These are phyloP conservation scores for Cytospora leucostoma DNA, from an alignment of 2,329 filamentous ascomycete genomes.

Conservation along the genomic window DNA sequence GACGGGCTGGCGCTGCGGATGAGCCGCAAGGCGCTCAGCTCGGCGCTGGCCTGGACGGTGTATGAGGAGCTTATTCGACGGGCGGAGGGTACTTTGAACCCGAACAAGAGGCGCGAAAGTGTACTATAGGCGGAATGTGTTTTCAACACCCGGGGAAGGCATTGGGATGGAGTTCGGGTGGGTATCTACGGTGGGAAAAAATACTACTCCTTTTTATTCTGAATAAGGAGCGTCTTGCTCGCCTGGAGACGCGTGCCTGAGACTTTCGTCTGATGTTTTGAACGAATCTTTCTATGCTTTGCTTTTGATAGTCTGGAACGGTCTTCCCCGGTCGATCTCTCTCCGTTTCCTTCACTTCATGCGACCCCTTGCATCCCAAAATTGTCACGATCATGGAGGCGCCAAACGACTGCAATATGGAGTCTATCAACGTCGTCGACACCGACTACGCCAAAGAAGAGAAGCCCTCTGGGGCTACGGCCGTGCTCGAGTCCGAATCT, in stretches of 20 bases:
- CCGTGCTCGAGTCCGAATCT: not conserved
- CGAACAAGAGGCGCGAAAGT: conserved; percentile 28
- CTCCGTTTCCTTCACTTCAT: not conserved
- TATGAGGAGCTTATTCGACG: conserved; percentile 90
- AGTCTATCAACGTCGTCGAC: not conserved
- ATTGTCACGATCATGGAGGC: not conserved
- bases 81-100: conserved; percentile 48
- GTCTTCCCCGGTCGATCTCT: not conserved
- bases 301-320: not conserved
- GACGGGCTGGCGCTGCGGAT: conserved; percentile 86
- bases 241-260: not conserved
- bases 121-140: conserved; percentile 14
- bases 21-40: conserved; percentile 87
- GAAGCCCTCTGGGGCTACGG: not conserved
- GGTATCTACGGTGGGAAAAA: conserved; percentile 12
- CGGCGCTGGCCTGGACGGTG: conserved; percentile 93
- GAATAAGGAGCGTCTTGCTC: not conserved
- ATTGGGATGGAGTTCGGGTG: not conserved
- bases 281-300: not conserved
- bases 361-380: not conserved
- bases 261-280: not conserved
- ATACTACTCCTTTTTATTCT: conserved; percentile 22
- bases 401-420: not conserved
- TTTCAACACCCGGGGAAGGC: not conserved
- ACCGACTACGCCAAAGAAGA: not conserved